These are phyloP conservation scores for Corylus heterophylla DNA, from an alignment of 306 rosid species.

Conservation along the genomic window DNA sequence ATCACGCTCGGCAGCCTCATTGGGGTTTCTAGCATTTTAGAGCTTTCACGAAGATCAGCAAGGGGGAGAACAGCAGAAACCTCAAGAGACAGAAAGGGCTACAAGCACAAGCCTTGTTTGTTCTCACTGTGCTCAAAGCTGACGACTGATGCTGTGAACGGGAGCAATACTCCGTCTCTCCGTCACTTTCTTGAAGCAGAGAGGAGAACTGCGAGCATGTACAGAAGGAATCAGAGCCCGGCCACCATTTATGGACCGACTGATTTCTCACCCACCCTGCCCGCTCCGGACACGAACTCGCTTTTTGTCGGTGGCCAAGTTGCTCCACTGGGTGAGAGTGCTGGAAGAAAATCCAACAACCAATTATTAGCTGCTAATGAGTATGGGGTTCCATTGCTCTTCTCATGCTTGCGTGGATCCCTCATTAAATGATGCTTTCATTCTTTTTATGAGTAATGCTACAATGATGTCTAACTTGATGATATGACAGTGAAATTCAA, in stretches of 20 bases:
- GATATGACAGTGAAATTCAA: no score
- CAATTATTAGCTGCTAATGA: constrained; percentile 36
- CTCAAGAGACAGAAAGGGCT: constrained; percentile 40
- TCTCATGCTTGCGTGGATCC: constrained; percentile 48
- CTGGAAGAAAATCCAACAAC: constrained; percentile 26
- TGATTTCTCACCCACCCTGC: constrained; percentile 19
- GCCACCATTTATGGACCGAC: constrained; percentile 24
- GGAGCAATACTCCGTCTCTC: constrained; percentile 52
- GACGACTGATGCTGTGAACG: constrained; percentile 53
- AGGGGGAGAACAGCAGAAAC: constrained; percentile 44
- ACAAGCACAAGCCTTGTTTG: constrained; percentile 55
- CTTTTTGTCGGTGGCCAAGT: constrained; percentile 36
- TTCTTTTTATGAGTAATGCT: no score
- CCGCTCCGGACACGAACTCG: constrained; percentile 25
- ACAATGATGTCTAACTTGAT: no score
- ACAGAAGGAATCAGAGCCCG: constrained; percentile 34
- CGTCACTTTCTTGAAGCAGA: constrained; percentile 74
- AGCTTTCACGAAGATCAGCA: constrained; percentile 55
- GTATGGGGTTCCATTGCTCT: constrained; percentile 29
- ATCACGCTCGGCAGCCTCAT: constrained; percentile 66
- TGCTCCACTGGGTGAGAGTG: constrained; percentile 28
- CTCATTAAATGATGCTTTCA: constrained; percentile 10
- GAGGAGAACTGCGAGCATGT: constrained; percentile 42
- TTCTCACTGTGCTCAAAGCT: constrained; percentile 66
- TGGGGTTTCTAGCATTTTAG: constrained; percentile 53